Evolutionary conservation across 2,329 filamentous ascomycete genomes (phyloP).

Genomic region (Daldinia sp.): DNA sequence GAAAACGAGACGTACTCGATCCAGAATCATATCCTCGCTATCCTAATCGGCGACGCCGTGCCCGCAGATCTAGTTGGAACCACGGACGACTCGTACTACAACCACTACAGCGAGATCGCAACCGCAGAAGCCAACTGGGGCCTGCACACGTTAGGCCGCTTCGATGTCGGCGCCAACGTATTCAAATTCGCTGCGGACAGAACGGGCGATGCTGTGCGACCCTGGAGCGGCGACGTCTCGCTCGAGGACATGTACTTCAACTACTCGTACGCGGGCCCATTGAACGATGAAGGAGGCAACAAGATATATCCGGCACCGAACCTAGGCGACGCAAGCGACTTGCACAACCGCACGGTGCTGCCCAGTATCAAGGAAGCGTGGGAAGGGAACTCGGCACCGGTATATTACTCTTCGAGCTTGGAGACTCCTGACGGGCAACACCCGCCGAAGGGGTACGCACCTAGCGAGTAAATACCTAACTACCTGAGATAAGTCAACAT

Average conservation of each 20-base stretch:
- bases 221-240: slow-evolving; percentile 47
- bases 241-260: slow-evolving; percentile 60
- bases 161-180: slow-evolving; percentile 77
- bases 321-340: slow-evolving; percentile 42
- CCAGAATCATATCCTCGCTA: slow-evolving; percentile 73
- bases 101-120: slow-evolving; percentile 75
- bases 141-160: slow-evolving; percentile 73
- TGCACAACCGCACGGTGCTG: slow-evolving; percentile 48
- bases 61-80: slow-evolving; percentile 71
- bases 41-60: slow-evolving; percentile 79
- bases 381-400: slow-evolving; percentile 49
- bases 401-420: slow-evolving; percentile 54
- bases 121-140: slow-evolving; percentile 75
- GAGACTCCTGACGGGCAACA: slow-evolving; percentile 54
- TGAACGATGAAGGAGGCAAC: slow-evolving; percentile 52
- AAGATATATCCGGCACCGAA: slow-evolving; percentile 52
- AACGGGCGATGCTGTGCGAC: slow-evolving; percentile 63
- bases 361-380: slow-evolving; percentile 51
- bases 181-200: slow-evolving; percentile 66
- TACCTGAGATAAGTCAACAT: neutral
- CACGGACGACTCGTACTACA: slow-evolving; percentile 74
- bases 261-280: slow-evolving; percentile 60
- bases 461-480: slow-evolving; percentile 6
- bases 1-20: slow-evolving; percentile 75
- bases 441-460: slow-evolving; percentile 52